These are phyloP conservation scores for Heterobasidion irregulare DNA, from an alignment of 1,284 basidiomycete genomes.

Conservation along the genomic window DNA sequence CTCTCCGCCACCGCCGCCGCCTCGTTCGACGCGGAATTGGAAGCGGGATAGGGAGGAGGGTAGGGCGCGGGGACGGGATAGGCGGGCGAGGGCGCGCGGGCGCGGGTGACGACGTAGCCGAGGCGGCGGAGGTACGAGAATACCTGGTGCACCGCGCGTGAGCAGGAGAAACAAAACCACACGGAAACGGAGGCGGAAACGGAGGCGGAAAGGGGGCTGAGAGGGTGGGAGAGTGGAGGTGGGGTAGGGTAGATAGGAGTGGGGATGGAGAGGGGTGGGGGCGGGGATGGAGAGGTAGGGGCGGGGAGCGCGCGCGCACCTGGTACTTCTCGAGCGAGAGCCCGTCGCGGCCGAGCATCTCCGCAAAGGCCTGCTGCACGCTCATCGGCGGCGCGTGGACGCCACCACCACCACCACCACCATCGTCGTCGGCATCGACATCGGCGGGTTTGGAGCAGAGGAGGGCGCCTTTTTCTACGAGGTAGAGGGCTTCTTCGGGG, in stretches of 20 bases:
- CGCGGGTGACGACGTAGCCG: slow-evolving; percentile 82
- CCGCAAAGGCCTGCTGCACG: slow-evolving; percentile 83
- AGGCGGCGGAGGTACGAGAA: slow-evolving; percentile 89
- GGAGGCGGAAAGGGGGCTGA: too few relatives aligned
- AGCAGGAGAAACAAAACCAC: not conserved
- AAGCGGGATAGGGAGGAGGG: not conserved
- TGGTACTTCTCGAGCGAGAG: slow-evolving; percentile 83
- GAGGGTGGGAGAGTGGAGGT: too few relatives aligned
- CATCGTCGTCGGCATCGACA: slow-evolving; percentile 12
- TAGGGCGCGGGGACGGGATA: slow-evolving; percentile 47
- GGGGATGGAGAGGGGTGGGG: too few relatives aligned
- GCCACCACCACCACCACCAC: slow-evolving; percentile 28
- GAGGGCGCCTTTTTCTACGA: slow-evolving; percentile 82
- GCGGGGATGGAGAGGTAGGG: too few relatives aligned
- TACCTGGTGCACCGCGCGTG: slow-evolving; percentile 41
- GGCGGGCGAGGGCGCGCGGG: slow-evolving; percentile 48
- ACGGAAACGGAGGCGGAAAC: too few relatives aligned
- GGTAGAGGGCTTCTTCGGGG: slow-evolving; percentile 91
- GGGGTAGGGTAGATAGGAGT: too few relatives aligned
- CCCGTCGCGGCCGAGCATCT: slow-evolving; percentile 75
- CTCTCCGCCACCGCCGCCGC: not conserved
- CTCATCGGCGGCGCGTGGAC: slow-evolving; percentile 71
- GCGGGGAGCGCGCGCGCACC: slow-evolving; percentile 36
- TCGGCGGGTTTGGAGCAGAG: slow-evolving; percentile 65
- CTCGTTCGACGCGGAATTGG: too few relatives aligned